phyloP scores from a whole-genome alignment of 768 basidiomycete species.

The Suillus alpinus region DNA sequence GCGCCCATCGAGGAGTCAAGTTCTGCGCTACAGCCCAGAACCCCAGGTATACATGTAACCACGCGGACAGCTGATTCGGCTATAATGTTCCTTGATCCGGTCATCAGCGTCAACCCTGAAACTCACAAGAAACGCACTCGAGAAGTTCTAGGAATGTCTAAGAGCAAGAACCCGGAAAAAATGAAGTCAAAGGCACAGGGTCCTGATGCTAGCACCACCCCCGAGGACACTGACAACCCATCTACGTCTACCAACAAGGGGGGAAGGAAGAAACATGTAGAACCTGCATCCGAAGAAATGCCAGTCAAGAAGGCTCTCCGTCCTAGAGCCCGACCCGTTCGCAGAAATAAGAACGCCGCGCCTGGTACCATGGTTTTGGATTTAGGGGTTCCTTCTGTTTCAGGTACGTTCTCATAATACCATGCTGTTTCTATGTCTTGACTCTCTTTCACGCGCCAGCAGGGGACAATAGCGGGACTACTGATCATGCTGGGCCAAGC shows the following conservation, averaged over 20 bases:
- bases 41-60: neutral
- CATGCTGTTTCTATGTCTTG: neutral
- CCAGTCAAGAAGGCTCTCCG: neutral
- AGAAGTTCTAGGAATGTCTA: conserved; percentile 2
- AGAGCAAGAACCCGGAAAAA: neutral
- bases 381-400: neutral
- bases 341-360: neutral
- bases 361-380: neutral
- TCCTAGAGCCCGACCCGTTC: neutral
- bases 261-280: neutral
- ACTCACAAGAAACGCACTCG: conserved; percentile 11
- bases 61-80: conserved; percentile 8
- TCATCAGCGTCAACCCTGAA: conserved; percentile 20
- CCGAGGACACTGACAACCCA: neutral
- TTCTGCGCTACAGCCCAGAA: neutral
- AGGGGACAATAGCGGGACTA: neutral
- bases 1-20: conserved; percentile 1
- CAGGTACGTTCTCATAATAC: neutral
- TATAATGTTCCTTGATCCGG: conserved; percentile 28
- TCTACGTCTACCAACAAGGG: neutral
- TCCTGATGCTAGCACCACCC: neutral
- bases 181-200: neutral
- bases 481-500: neutral
- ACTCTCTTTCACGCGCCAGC: neutral
- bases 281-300: neutral